Percentiles rank a stretch among this genome's conserved stretches.
These are phyloP conservation scores for Glycine tomentella DNA, from an alignment of 306 rosid genomes.

Conservation along the genomic window DNA sequence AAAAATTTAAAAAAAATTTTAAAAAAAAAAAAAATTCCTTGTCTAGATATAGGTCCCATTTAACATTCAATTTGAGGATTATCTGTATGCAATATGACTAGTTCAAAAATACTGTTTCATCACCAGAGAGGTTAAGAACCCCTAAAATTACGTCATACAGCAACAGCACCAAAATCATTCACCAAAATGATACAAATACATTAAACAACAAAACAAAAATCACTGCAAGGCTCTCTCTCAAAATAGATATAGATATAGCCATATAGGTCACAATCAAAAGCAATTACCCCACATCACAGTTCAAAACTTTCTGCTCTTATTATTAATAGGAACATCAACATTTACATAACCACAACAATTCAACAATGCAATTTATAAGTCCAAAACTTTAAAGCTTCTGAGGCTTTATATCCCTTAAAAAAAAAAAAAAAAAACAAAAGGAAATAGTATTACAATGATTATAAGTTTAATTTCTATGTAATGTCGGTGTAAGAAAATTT, in stretches of 20 bases:
- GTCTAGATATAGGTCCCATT: background rate
- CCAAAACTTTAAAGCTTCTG: slow-evolving; percentile 1
- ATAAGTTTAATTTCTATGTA: background rate
- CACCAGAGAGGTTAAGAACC: slow-evolving; percentile 19
- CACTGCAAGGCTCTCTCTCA: slow-evolving; percentile 3
- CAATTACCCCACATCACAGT: slow-evolving; percentile 19
- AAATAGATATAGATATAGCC: background rate
- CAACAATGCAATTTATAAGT: slow-evolving; percentile 1
- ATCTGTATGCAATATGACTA: slow-evolving; percentile 10
- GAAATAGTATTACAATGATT: background rate
- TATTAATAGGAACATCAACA: slow-evolving; percentile 10
- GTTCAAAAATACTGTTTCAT: background rate
- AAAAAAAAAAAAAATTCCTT: background rate
- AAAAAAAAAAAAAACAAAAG: background rate
- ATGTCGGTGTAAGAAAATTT: background rate
- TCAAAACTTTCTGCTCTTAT: slow-evolving; percentile 22
- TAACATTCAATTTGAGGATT: slow-evolving; percentile 19
- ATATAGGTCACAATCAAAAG: slow-evolving; percentile 31
- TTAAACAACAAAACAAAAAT: slow-evolving; percentile 13
- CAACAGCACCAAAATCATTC: slow-evolving; percentile 15
- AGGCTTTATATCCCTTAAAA: slow-evolving; percentile 6
- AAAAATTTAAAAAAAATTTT: too few relatives aligned
- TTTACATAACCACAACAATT: background rate
- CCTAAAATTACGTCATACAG: slow-evolving; percentile 13
- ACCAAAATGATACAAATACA: background rate